Evolutionary conservation across 2,329 filamentous ascomycete species (phyloP).

Genomic region (Dendrostoma leiphaemia): DNA sequence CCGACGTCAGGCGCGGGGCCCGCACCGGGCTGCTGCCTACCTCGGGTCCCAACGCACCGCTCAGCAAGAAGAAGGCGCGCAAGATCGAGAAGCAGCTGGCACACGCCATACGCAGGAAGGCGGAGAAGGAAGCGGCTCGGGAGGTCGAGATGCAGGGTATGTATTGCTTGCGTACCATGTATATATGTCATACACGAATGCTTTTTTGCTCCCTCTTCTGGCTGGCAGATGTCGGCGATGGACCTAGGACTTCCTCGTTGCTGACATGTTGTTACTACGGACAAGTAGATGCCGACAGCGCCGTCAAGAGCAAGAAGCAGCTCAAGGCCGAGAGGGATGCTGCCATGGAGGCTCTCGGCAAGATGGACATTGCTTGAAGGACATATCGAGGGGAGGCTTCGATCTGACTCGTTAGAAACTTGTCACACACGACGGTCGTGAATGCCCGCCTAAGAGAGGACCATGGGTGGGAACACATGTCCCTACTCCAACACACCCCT

Average conservation of each 20-base stretch:
- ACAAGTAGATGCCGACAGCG: conserved; percentile 3
- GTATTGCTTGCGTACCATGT: not conserved
- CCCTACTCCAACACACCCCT: not conserved
- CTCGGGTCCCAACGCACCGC: conserved; percentile 48
- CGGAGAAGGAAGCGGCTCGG: conserved; percentile 38
- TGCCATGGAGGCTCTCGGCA: conserved; percentile 15
- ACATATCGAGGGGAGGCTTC: no score
- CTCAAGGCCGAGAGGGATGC: conserved; percentile 16
- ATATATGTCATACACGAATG: no score
- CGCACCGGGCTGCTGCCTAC: conserved; percentile 52
- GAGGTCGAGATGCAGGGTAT: conserved; percentile 17
- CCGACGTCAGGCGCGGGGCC: conserved; percentile 48
- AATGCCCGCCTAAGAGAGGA: not conserved
- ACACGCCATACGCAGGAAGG: conserved; percentile 51
- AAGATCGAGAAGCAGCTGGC: conserved; percentile 55
- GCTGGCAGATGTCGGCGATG: not conserved
- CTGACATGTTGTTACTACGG: not conserved
- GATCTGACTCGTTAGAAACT: no score
- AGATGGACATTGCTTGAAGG: conserved; percentile 18
- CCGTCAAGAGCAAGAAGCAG: conserved; percentile 16
- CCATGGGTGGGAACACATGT: no score
- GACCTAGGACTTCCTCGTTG: no score
- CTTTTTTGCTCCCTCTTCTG: not conserved
- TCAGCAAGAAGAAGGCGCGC: conserved; percentile 55
- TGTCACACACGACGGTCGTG: not conserved